A percentile compares a stretch with the other conserved stretches of the same genome.
Conservation (phyloP, 371 early-diverging fungal species). For the Mortierella sp. region DNA sequence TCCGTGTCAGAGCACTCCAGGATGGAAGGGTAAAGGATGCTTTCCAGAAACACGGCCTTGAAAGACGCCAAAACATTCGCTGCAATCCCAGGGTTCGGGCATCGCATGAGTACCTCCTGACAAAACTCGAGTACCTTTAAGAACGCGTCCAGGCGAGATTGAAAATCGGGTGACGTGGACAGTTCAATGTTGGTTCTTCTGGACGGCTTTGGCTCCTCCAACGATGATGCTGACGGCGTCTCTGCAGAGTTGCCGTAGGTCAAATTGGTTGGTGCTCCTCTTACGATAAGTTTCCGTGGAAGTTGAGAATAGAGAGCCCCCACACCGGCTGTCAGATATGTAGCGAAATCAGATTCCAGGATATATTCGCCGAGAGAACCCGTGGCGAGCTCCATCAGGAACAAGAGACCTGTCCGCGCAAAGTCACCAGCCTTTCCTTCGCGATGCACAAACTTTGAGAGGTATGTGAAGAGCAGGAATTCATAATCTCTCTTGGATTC, state of each 20-base stretch:
- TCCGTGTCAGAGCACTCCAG: constrained; percentile 89
- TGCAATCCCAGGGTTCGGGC: constrained; percentile 76
- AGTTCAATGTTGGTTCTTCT: constrained; percentile 53
- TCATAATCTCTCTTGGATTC: constrained; percentile 67
- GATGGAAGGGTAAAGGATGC: constrained; percentile 86
- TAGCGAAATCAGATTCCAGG: constrained; percentile 79
- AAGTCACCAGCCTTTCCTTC: constrained; percentile 90
- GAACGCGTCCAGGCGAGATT: constrained; percentile 79
- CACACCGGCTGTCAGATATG: constrained; percentile 83
- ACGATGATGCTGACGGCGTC: neutral
- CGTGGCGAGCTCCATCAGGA: constrained; percentile 85
- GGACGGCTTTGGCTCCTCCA: constrained; percentile 11
- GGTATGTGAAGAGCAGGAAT: constrained; percentile 86
- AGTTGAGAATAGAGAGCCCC: constrained; percentile 94
- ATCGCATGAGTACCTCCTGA: constrained; percentile 82
- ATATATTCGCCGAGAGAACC: constrained; percentile 82
- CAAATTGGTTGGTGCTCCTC: constrained; percentile 20
- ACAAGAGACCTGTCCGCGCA: constrained; percentile 86
- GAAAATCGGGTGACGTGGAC: constrained; percentile 71
- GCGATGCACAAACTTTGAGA: constrained; percentile 84
- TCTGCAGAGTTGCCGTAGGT: constrained; percentile 7
- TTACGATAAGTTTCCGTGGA: constrained; percentile 78
- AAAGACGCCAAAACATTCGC: constrained; percentile 68
- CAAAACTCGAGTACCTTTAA: constrained; percentile 80
- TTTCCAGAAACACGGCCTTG: constrained; percentile 80